Evolutionary conservation across 805 yeast genomes (phyloP).

Genomic region (Candida michaelii): DNA sequence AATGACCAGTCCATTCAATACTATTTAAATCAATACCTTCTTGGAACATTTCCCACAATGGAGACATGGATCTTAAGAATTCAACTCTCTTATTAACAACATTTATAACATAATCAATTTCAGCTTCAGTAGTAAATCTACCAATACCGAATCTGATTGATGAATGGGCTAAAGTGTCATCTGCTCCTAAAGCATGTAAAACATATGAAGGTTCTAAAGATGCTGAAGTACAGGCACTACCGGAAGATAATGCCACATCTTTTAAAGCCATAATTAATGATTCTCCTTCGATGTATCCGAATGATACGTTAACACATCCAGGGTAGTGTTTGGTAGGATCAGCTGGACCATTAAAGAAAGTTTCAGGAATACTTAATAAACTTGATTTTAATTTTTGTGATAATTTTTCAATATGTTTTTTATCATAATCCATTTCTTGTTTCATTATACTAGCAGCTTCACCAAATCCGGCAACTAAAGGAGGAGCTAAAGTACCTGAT

Average conservation of each 20-base stretch:
- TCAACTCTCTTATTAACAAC: conserved; percentile 89
- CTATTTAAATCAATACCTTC: conserved; percentile 94
- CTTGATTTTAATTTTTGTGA: conserved; percentile 73
- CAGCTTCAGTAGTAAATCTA: conserved; percentile 94
- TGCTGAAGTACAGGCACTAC: conserved; percentile 98
- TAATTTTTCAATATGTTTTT: conserved; percentile 63
- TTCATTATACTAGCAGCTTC: conserved; percentile 89
- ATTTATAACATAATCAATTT: conserved; percentile 87
- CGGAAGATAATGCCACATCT: conserved; percentile 93
- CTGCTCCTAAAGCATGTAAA: conserved; percentile 94
- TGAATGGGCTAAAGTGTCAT: conserved; percentile 98
- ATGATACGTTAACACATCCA: conserved; percentile 95
- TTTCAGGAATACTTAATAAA: conserved; percentile 79
- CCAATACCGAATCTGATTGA: conserved; percentile 97
- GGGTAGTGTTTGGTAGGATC: conserved; percentile 56
- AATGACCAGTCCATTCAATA: conserved; percentile 98
- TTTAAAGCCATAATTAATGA: conserved; percentile 95
- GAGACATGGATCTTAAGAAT: conserved; percentile 87
- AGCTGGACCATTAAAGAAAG: conserved; percentile 84
- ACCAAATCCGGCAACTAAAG: conserved; percentile 92
- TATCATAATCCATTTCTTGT: conserved; percentile 73
- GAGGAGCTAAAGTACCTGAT: conserved; percentile 97
- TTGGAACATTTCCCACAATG: conserved; percentile 99
- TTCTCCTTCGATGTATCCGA: conserved; percentile 98
- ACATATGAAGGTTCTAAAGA: conserved; percentile 97